A percentile compares a stretch with the other conserved stretches of the same genome.
Conservation (phyloP, 176 grass and related monocot species). For the Phoenix roebelenii region DNA sequence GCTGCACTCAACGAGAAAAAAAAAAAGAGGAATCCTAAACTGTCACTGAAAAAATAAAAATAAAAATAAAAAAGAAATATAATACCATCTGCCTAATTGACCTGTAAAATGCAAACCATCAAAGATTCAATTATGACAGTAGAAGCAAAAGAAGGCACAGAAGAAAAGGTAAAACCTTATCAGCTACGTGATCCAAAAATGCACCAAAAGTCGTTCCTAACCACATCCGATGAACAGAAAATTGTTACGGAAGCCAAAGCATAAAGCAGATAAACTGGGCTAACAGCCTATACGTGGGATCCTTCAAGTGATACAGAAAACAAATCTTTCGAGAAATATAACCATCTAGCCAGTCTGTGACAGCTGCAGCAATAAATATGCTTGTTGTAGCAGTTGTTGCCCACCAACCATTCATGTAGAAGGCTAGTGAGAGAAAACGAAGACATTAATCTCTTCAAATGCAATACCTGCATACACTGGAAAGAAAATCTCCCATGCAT, state of each 20-base stretch:
- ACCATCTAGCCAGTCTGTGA: conserved; percentile 97
- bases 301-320: not conserved
- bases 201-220: conserved; percentile 94
- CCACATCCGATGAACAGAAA: conserved; percentile 50
- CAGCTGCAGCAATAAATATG: conserved; percentile 83
- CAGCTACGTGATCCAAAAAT: conserved; percentile 98
- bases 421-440: conserved; percentile 41
- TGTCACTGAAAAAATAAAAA: not conserved
- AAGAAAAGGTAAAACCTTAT: conserved; percentile 48
- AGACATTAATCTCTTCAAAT: conserved; percentile 1
- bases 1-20: conserved; percentile 38
- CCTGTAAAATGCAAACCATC: too few relatives aligned
- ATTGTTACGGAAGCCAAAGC: not conserved
- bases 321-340: conserved; percentile 94
- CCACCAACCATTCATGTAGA: conserved; percentile 75
- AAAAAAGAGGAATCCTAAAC: conserved; percentile 11
- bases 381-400: conserved; percentile 77
- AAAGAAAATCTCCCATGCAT: too few relatives aligned
- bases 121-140: too few relatives aligned
- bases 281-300: too few relatives aligned
- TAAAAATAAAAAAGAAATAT: not conserved
- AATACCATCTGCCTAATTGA: too few relatives aligned
- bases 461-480: too few relatives aligned
- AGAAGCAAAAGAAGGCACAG: too few relatives aligned
- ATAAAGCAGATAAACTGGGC: not conserved